Conservation (phyloP, 805 yeast genomes). For the Starmerella bombi region DNA sequence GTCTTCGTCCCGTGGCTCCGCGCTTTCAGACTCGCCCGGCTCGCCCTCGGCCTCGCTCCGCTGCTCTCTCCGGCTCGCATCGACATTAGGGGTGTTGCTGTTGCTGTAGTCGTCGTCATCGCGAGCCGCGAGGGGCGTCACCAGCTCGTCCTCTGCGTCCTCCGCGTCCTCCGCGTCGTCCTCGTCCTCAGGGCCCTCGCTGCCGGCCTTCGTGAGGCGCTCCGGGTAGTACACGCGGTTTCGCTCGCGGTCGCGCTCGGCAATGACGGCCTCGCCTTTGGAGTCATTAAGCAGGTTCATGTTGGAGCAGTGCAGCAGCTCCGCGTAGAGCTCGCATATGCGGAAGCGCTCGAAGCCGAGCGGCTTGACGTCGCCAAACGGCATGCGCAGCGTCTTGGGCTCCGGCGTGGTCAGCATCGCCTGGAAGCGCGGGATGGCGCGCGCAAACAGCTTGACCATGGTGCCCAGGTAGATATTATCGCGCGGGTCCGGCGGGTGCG, state of each 20-base stretch:
- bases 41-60: constrained; percentile 1
- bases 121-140: neutral
- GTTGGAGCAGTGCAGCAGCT: constrained; percentile 90
- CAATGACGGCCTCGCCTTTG: constrained; percentile 52
- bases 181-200: no score
- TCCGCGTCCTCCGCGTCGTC: neutral
- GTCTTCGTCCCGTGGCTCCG: neutral
- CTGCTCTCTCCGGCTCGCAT: no score
- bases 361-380: constrained; percentile 55
- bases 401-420: constrained; percentile 38
- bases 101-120: neutral
- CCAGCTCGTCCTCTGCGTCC: neutral
- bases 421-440: constrained; percentile 56
- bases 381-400: constrained; percentile 37
- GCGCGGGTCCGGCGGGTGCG: constrained; percentile 83
- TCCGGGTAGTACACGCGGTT: constrained; percentile 30
- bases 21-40: neutral
- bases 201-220: constrained; percentile 17
- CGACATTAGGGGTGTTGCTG: neutral
- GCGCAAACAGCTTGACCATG: constrained; percentile 63
- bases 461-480: constrained; percentile 91
- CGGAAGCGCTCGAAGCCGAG: constrained; percentile 86
- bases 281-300: constrained; percentile 81
- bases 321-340: constrained; percentile 85
- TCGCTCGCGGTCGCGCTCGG: constrained; percentile 57